phyloP scores from a whole-genome alignment of 345 rosid species.

The Turnera subulata region DNA sequence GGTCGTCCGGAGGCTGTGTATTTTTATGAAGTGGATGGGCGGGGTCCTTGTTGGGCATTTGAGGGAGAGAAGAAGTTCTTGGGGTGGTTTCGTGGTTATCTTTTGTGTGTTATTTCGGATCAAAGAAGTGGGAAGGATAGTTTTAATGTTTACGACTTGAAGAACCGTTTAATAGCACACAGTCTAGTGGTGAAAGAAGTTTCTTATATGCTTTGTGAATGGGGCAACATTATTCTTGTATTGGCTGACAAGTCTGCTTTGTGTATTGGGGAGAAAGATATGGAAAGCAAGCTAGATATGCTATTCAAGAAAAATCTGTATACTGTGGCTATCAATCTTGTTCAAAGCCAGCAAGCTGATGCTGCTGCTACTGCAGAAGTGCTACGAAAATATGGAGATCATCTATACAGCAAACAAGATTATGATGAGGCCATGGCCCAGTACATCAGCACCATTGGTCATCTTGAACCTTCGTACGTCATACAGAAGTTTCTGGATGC shows the following conservation, averaged over 20 bases:
- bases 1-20: constrained; percentile 97
- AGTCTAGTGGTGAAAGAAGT: constrained; percentile 76
- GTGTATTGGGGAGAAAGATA: constrained; percentile 93
- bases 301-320: constrained; percentile 93
- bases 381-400: constrained; percentile 94
- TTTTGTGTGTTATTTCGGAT: constrained; percentile 82
- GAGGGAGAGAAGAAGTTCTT: constrained; percentile 91
- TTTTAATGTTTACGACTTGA: constrained; percentile 86
- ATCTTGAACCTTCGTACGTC: constrained; percentile 97
- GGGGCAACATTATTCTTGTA: constrained; percentile 91
- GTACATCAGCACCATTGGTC: constrained; percentile 87
- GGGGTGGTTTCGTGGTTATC: constrained; percentile 97
- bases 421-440: constrained; percentile 96
- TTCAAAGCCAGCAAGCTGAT: constrained; percentile 98
- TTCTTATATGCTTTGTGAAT: constrained; percentile 92
- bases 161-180: constrained; percentile 86
- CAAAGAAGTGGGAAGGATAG: constrained; percentile 68
- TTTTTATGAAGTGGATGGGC: constrained; percentile 95
- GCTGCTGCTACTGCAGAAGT: constrained; percentile 99
- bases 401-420: constrained; percentile 89
- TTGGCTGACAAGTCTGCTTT: constrained; percentile 62
- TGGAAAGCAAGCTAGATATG: constrained; percentile 99
- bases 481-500: constrained; percentile 98
- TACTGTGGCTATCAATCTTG: constrained; percentile 93
- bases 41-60: constrained; percentile 99